Base-by-base conservation (phyloP, 805 yeast species). In the Ogataea naganishii region DNA sequence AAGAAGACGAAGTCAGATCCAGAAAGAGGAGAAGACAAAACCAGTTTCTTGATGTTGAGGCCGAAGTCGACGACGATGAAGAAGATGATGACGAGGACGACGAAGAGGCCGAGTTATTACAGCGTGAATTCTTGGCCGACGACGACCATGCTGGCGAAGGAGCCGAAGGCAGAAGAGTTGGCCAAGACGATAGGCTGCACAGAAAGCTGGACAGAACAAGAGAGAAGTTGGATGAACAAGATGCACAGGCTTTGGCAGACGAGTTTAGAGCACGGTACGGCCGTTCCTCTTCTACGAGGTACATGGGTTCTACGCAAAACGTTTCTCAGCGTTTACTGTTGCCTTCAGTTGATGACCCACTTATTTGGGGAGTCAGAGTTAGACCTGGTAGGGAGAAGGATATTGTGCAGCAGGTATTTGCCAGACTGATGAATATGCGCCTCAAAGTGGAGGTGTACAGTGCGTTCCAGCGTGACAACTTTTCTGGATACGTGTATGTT, bases 51-150 rank as follows among this genome's bases (percentile, higher is more conserved):
- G 98, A 92, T 82, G 94, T 92, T 32, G 97, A 92, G 65, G 98
- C 96, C 36, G 97, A 89, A 56, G 98, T 92, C 34, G 95, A 89
- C 55, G 97, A 89, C 37, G 97, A 92, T 42, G 97, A 92, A 32
- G 97, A 89, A 41, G 94, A 81, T 24, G 75, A 77, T n/a, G n/a
- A n/a, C 18, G 89, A 85, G 38, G 97, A 88, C 37, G 97, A 86
- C 27, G 97, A 89, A 39, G 97, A 80, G 43, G 88, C 94, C n/a
- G 96, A 82, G 39, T 60, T 83, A 18, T 73, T 80, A 26, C 74
- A 85, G 46, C 94, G 80, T 51, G 89, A 85, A 48, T 82, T 82
- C 50, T 75, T 82, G 40, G 75, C 83, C 2, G 82, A 74, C 39
- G 95, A 83, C 40, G 79, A 68, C 27, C 80, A 68, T 20, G 74